phyloP scores from a whole-genome alignment of 2,329 filamentous ascomycete species.

The Laburnicola sp. region DNA sequence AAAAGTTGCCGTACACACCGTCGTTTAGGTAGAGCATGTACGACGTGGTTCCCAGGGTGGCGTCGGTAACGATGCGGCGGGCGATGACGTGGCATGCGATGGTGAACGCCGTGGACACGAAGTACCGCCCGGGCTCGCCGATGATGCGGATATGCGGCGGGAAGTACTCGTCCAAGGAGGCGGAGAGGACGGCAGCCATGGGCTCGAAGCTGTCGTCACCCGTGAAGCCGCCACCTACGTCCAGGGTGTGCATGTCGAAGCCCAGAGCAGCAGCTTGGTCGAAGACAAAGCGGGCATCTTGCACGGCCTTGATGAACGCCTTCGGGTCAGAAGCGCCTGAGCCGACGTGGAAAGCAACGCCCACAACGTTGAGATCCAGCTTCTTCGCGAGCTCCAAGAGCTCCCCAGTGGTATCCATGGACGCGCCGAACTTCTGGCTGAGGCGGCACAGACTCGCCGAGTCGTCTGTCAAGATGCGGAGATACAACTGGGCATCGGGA shows the following conservation, averaged over 20 bases:
- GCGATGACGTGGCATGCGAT: constrained; percentile 96
- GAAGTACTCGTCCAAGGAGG: constrained; percentile 85
- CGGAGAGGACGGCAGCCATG: constrained; percentile 79
- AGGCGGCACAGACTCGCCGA: constrained; percentile 91
- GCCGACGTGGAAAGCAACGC: constrained; percentile 97
- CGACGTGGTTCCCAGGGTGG: constrained; percentile 65
- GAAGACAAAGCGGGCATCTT: constrained; percentile 86
- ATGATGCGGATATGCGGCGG: constrained; percentile 83
- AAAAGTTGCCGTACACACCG: constrained; percentile 97
- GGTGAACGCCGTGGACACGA: constrained; percentile 90
- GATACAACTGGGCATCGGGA: constrained; percentile 84
- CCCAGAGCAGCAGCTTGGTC: constrained; percentile 78
- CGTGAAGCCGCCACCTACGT: constrained; percentile 92
- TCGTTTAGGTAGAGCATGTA: constrained; percentile 99
- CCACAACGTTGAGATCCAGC: constrained; percentile 85
- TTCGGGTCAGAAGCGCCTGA: constrained; percentile 93
- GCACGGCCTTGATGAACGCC: constrained; percentile 87
- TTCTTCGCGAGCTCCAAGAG: constrained; percentile 80
- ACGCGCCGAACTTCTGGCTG: constrained; percentile 96
- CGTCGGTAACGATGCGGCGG: constrained; percentile 81
- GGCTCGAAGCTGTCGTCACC: constrained; percentile 88
- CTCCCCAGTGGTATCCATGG: constrained; percentile 76
- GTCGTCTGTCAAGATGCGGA: constrained; percentile 96
- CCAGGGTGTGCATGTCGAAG: constrained; percentile 81
- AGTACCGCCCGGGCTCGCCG: constrained; percentile 95